Conservation (phyloP, 1,284 basidiomycete species). For the Thelephora terrestris region DNA sequence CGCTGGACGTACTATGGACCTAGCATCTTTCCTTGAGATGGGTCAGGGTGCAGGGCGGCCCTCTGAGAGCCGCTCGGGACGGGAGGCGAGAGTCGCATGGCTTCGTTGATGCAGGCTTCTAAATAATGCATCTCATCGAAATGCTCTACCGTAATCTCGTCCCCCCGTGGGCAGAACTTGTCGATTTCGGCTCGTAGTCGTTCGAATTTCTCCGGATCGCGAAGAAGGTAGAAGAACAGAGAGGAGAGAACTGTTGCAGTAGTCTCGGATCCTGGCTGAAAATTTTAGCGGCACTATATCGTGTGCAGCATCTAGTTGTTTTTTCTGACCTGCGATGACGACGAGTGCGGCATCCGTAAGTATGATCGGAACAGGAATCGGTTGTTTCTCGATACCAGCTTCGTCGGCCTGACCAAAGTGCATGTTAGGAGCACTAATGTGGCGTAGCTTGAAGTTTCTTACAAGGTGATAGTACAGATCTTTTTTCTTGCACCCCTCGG, state of each 20-base stretch:
- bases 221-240: conserved; percentile 11
- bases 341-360: neutral
- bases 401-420: neutral
- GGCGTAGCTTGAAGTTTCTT: neutral
- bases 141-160: conserved; percentile 6
- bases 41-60: conserved; percentile 22
- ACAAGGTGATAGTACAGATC: neutral
- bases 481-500: neutral
- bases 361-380: neutral
- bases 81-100: conserved; percentile 29
- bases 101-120: conserved; percentile 24
- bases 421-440: neutral
- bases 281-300: neutral
- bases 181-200: conserved; percentile 11
- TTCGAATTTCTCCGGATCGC: conserved; percentile 5
- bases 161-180: conserved; percentile 7
- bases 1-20: conserved; percentile 15
- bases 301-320: too few relatives aligned
- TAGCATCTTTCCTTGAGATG: conserved; percentile 20
- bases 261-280: conserved; percentile 10
- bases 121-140: conserved; percentile 10
- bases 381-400: neutral
- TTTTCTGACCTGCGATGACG: neutral
- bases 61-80: conserved; percentile 23
- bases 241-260: conserved; percentile 10